Conservation (phyloP, 2,329 filamentous ascomycete genomes). For the Reticulascus tulasneorum region DNA sequence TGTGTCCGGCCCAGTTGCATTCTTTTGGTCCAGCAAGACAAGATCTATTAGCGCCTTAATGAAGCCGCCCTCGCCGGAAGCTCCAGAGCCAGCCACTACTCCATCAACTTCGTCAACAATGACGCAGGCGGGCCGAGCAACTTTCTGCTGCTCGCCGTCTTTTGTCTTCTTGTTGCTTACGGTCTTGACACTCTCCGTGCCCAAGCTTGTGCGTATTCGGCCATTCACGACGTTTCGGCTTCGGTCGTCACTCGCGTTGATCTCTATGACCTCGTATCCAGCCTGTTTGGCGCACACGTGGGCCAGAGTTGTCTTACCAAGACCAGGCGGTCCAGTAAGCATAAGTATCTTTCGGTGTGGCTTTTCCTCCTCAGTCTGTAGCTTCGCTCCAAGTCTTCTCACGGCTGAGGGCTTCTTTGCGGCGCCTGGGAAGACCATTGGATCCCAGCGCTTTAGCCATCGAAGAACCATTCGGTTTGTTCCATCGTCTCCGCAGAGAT, state of each 20-base stretch:
- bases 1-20: conserved; percentile 38
- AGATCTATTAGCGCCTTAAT: conserved; percentile 93
- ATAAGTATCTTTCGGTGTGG: conserved; percentile 84
- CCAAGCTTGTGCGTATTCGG: conserved; percentile 84
- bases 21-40: conserved; percentile 81
- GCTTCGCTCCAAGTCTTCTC: conserved; percentile 38
- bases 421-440: conserved; percentile 81
- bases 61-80: conserved; percentile 85
- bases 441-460: conserved; percentile 94
- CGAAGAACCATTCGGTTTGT: conserved; percentile 86
- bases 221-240: conserved; percentile 87
- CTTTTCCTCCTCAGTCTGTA: conserved; percentile 62
- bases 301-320: conserved; percentile 93
- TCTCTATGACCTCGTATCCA: conserved; percentile 93
- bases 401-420: conserved; percentile 50
- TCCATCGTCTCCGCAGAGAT: conserved; percentile 89
- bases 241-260: conserved; percentile 95
- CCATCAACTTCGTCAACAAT: conserved; percentile 97
- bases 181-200: conserved; percentile 87
- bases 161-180: conserved; percentile 60
- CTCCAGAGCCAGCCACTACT: conserved; percentile 75
- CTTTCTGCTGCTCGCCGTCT: conserved; percentile 52
- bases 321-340: conserved; percentile 83
- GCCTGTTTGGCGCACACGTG: conserved; percentile 95
- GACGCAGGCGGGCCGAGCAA: conserved; percentile 84